Conservation (phyloP, 129 eudicot genomes). For the Saussurea involucrata region DNA sequence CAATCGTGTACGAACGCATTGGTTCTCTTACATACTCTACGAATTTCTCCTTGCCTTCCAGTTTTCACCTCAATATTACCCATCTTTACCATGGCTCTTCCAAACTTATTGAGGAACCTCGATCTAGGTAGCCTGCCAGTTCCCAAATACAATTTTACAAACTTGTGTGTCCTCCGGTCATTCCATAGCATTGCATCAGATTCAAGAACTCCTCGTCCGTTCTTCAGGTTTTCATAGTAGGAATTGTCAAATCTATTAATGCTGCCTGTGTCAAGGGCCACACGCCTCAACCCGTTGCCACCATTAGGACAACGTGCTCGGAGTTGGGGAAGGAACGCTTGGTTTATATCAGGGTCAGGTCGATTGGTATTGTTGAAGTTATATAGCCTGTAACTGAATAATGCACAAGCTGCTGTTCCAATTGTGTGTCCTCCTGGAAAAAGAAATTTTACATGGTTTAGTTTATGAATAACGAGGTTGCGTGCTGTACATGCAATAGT, state of each 20-base stretch:
- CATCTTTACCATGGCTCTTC: not conserved
- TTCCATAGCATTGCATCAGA: not conserved
- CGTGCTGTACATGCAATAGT: not conserved
- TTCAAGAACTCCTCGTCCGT: not conserved
- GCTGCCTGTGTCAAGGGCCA: not conserved
- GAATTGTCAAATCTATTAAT: not conserved
- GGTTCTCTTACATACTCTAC: not conserved
- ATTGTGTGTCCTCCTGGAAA: not conserved
- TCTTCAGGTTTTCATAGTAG: not conserved
- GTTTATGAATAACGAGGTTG: not conserved
- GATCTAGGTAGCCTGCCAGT: not conserved
- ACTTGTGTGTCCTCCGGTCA: not conserved
- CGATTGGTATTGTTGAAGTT: not conserved
- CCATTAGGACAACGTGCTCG: not conserved
- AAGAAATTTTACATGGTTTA: not conserved
- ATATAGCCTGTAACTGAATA: not conserved
- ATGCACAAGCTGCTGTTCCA: not conserved
- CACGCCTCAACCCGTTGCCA: not conserved
- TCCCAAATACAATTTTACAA: not conserved
- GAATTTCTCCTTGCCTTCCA: not conserved
- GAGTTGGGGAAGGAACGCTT: not conserved
- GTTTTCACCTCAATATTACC: not conserved
- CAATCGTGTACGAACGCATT: not conserved
- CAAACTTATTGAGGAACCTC: not conserved
- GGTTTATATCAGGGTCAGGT: not conserved